phyloP scores from a whole-genome alignment of 2,329 filamentous ascomycete genomes.

The Seiridium cupressi region DNA sequence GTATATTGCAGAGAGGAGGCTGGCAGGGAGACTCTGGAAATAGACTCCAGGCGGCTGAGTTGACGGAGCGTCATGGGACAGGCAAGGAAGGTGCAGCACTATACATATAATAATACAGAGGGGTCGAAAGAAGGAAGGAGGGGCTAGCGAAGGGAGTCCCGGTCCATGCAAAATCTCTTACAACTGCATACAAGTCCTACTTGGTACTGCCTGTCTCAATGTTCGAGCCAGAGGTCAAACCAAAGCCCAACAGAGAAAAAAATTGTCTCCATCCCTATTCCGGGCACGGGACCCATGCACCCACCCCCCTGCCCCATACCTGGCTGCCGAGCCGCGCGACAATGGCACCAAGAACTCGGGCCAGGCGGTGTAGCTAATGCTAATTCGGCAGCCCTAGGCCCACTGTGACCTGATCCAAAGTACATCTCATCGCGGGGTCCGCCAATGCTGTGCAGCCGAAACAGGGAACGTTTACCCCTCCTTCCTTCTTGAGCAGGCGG shows the following conservation, averaged over 20 bases:
- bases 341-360: neutral
- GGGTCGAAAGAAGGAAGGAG: constrained; percentile 6
- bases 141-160: neutral
- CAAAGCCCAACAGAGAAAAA: neutral
- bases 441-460: neutral
- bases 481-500: constrained; percentile 6
- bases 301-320: neutral
- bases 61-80: constrained; percentile 10
- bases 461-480: neutral
- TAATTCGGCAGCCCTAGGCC: neutral
- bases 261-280: neutral
- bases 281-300: neutral
- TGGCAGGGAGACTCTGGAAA: constrained; percentile 3
- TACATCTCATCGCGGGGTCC: constrained; percentile 1
- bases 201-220: neutral
- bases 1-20: neutral
- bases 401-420: neutral
- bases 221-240: too few relatives aligned
- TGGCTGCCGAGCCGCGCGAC: neutral
- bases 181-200: neutral
- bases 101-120: constrained; percentile 1
- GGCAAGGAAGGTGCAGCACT: constrained; percentile 1
- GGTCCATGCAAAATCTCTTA: constrained; percentile 1
- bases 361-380: neutral
- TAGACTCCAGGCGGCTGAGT: constrained; percentile 10